Percentiles rank a stretch among this genome's conserved stretches.
Conservation (phyloP, 2,329 filamentous ascomycete species). For the Hypoxylon sp. region DNA sequence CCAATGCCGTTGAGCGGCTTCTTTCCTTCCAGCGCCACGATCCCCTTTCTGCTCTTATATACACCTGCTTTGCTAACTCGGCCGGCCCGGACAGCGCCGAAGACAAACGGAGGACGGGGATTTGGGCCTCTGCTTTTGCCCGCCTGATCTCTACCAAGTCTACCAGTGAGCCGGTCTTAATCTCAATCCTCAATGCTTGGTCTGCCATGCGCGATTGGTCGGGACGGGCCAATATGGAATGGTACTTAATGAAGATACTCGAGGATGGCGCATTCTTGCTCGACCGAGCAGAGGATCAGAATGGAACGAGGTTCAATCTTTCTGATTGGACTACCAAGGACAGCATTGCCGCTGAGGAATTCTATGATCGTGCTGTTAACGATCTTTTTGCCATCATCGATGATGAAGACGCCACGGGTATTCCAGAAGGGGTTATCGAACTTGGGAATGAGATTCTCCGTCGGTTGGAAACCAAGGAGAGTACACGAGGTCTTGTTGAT, state of each 20-base stretch:
- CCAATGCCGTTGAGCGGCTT: conserved; percentile 83
- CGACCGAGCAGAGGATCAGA: conserved; percentile 85
- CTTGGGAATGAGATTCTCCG: conserved; percentile 86
- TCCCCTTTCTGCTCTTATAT: conserved; percentile 85
- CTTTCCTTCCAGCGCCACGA: conserved; percentile 92
- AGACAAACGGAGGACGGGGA: conserved; percentile 82
- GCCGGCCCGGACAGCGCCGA: conserved; percentile 86
- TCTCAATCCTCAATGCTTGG: conserved; percentile 90
- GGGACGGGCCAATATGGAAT: conserved; percentile 89
- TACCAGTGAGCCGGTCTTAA: conserved; percentile 84
- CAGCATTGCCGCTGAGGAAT: conserved; percentile 86
- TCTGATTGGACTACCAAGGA: conserved; percentile 83
- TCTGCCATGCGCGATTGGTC: conserved; percentile 90
- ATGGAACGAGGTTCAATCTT: conserved; percentile 78
- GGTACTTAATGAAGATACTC: conserved; percentile 94
- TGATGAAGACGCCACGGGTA: conserved; percentile 85
- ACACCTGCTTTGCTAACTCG: conserved; percentile 91
- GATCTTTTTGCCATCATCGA: conserved; percentile 89
- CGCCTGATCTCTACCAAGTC: conserved; percentile 83
- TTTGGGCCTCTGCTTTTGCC: conserved; percentile 91
- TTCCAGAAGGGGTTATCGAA: conserved; percentile 87
- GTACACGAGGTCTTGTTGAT: conserved; percentile 72
- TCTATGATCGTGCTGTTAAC: conserved; percentile 86
- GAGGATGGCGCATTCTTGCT: conserved; percentile 93
- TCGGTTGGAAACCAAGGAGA: conserved; percentile 77